Percentiles rank a stretch among this genome's conserved stretches.
These are phyloP conservation scores for Kuraishia ogatae DNA, from an alignment of 805 yeast genomes.

Conservation along the genomic window DNA sequence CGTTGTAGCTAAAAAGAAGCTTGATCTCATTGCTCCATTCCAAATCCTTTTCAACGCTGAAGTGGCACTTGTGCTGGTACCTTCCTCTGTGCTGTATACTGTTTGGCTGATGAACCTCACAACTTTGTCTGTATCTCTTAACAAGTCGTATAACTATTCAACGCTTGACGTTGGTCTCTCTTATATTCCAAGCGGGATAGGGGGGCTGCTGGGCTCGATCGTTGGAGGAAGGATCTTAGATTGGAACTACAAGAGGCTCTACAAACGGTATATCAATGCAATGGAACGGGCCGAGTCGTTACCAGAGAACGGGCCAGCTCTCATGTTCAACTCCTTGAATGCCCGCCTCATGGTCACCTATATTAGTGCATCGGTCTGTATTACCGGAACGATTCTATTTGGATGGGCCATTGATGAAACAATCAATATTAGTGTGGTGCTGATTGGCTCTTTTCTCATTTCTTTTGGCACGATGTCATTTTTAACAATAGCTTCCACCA, in stretches of 20 bases:
- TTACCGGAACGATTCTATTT: slow-evolving; percentile 36
- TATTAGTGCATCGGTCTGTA: slow-evolving; percentile 29
- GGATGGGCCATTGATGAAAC: slow-evolving; percentile 65
- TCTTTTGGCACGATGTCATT: slow-evolving; percentile 54
- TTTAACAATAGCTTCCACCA: slow-evolving; percentile 49
- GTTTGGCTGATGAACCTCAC: slow-evolving; percentile 67
- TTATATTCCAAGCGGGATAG: slow-evolving; percentile 67
- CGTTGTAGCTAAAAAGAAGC: slow-evolving; percentile 7
- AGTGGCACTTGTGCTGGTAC: slow-evolving; percentile 39
- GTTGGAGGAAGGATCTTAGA: slow-evolving; percentile 50
- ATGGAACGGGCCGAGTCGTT: neutral
- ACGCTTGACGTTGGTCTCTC: slow-evolving; percentile 59
- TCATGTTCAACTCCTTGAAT: slow-evolving; percentile 43
- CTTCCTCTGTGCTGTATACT: slow-evolving; percentile 56
- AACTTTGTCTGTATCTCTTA: slow-evolving; percentile 48
- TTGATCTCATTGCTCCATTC: slow-evolving; percentile 29
- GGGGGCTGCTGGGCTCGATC: slow-evolving; percentile 54
- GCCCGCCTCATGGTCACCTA: slow-evolving; percentile 44
- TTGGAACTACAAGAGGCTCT: slow-evolving; percentile 26
- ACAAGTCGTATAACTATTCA: slow-evolving; percentile 37
- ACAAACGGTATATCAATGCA: neutral
- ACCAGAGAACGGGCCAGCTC: slow-evolving; percentile 7
- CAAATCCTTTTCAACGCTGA: slow-evolving; percentile 33
- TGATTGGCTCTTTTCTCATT: slow-evolving; percentile 48
- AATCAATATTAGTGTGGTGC: slow-evolving; percentile 42